Evolutionary conservation across 345 rosid genomes (phyloP).

Genomic region (Linum usitatissimum): DNA sequence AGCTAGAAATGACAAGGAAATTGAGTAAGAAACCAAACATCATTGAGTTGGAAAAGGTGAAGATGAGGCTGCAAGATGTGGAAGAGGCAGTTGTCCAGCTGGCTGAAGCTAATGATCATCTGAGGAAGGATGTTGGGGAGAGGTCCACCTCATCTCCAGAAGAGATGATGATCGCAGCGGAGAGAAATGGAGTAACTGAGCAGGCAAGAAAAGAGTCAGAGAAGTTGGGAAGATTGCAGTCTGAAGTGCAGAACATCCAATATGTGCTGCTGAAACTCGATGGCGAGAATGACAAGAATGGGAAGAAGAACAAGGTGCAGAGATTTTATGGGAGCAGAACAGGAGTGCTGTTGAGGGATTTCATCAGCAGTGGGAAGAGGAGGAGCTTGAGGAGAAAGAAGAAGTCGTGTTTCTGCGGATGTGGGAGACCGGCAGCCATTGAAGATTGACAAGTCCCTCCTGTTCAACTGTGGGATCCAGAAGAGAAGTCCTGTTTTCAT

Average conservation of each 20-base stretch:
- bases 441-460: constrained; percentile 29
- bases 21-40: constrained; percentile 11
- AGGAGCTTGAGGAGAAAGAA: constrained; percentile 29
- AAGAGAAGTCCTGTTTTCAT: too few relatives aligned
- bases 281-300: constrained; percentile 16
- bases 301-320: constrained; percentile 9
- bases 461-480: neutral
- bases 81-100: constrained; percentile 17
- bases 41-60: constrained; percentile 16
- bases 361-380: constrained; percentile 43
- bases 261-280: constrained; percentile 15
- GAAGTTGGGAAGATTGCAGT: constrained; percentile 16
- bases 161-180: neutral
- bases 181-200: constrained; percentile 15
- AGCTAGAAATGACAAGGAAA: constrained; percentile 11
- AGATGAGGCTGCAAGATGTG: constrained; percentile 17
- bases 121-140: constrained; percentile 13
- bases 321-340: constrained; percentile 37
- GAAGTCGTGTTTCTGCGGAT: constrained; percentile 64
- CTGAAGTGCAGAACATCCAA: constrained; percentile 21
- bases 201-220: constrained; percentile 19
- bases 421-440: constrained; percentile 43
- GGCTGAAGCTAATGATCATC: constrained; percentile 12
- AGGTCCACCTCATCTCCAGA: constrained; percentile 4
- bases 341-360: constrained; percentile 53